Evolutionary conservation across 2,329 filamentous ascomycete genomes (phyloP).

Genomic region (Botryotinia globosa): DNA sequence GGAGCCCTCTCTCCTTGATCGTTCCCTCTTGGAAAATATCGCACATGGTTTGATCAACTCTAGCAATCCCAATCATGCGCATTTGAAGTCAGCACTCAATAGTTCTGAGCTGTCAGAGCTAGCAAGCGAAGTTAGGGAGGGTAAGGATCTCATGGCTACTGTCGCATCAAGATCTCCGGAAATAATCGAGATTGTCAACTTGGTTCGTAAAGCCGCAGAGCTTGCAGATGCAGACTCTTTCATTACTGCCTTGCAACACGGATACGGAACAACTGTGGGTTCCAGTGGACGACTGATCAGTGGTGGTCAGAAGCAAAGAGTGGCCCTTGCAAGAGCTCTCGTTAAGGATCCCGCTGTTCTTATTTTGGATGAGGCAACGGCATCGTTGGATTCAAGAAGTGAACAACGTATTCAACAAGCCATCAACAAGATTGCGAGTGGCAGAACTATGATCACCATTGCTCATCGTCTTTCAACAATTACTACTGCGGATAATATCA

Average conservation of each 20-base stretch:
- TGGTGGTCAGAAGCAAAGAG: slow-evolving; percentile 79
- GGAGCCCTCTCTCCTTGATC: slow-evolving; percentile 53
- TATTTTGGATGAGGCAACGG: slow-evolving; percentile 60
- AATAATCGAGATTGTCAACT: slow-evolving; percentile 38
- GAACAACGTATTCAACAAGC: slow-evolving; percentile 88
- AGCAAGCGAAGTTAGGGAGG: slow-evolving; percentile 50
- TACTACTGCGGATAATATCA: slow-evolving; percentile 83
- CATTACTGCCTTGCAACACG: slow-evolving; percentile 12
- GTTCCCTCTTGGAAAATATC: slow-evolving; percentile 42
- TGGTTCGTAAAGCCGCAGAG: slow-evolving; percentile 48
- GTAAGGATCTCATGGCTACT: slow-evolving; percentile 43
- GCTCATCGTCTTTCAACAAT: slow-evolving; percentile 79
- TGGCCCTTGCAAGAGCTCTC: slow-evolving; percentile 65
- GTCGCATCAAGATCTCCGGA: slow-evolving; percentile 6
- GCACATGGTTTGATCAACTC: slow-evolving; percentile 43
- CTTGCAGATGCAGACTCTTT: slow-evolving; percentile 42
- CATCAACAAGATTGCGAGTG: slow-evolving; percentile 72
- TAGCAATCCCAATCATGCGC: slow-evolving; percentile 49
- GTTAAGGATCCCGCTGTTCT: slow-evolving; percentile 56
- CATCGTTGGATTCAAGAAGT: slow-evolving; percentile 75
- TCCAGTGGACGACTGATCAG: slow-evolving; percentile 67
- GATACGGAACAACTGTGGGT: slow-evolving; percentile 60
- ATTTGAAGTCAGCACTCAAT: slow-evolving; percentile 41
- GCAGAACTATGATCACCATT: slow-evolving; percentile 88
- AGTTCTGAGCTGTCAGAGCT: slow-evolving; percentile 50